Evolutionary conservation across 306 rosid genomes (phyloP), one percentile per base, ranked within the genome.

Genomic region (Quercus bicolor): DNA sequence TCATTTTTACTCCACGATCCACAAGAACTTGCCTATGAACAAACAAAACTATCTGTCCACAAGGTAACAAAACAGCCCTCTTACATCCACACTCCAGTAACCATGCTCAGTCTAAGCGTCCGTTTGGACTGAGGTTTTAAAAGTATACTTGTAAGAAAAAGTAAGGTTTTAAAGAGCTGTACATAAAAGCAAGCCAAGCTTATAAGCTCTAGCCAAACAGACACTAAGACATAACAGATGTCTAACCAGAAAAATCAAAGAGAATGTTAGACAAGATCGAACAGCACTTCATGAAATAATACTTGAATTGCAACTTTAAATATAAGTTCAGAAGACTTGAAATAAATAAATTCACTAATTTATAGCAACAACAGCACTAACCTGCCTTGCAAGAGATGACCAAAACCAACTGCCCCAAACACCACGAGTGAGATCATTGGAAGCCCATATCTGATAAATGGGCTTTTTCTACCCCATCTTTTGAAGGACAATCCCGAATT

Each of bases 401-500:
- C 98, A 56, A 95, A 97, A 48, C 98, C 98, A 78, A 91, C 45
- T 29, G 96, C 84, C 55, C 98, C 98, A 65, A 93, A 53, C 69
- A 91, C 95, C 3, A 96, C 91, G 62, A 92, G 93, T 23, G 98
- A 92, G 79, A 95, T 91, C 97, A 92, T 92, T 59, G 97, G 98
- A 71, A 92, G 93, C 56, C 97, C 98, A 59, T 92, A 91, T 81
- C 97, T 83, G 76, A 94, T 9, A 84, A 94, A 94, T 31, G 98
- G 97, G 70, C 85, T 70, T 77, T 33, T 89, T 81, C 94, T 87
- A 6, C 97, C 97, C 95, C 91, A 88, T 87, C 93, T 81, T 73
- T 84, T 91, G 71, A 88, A 92, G 14, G 93, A 78, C 0, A 87
- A 56, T 23, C 72, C 77, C 8, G 90, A 33, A 24, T 56, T 78